phyloP scores from a whole-genome alignment of 192 early-diverging fungal species.

The Mortierella antarctica region DNA sequence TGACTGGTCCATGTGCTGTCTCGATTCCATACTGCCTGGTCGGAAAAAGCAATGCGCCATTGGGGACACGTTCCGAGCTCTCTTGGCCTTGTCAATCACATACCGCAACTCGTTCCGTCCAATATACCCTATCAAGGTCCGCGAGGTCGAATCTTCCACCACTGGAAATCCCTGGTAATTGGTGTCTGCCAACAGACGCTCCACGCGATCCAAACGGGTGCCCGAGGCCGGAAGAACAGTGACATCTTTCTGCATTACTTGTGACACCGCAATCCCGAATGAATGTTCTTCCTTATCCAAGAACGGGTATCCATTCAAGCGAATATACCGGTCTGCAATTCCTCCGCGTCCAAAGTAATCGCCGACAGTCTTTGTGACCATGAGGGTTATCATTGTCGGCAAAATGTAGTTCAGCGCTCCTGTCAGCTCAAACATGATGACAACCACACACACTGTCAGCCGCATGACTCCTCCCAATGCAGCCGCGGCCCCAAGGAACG shows the following conservation, averaged over 20 bases:
- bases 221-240: constrained; percentile 68
- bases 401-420: constrained; percentile 92
- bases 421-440: constrained; percentile 99
- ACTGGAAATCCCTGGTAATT: constrained; percentile 80
- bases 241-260: constrained; percentile 70
- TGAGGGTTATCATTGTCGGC: constrained; percentile 80
- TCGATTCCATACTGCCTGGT: constrained; percentile 41
- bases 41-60: constrained; percentile 64
- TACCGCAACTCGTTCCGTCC: constrained; percentile 69
- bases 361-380: constrained; percentile 80
- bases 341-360: constrained; percentile 81
- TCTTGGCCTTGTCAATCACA: constrained; percentile 65
- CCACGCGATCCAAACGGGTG: constrained; percentile 55
- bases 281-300: constrained; percentile 77
- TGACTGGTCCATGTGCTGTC: constrained; percentile 48
- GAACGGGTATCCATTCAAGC: constrained; percentile 82
- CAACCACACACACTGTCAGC: constrained; percentile 79
- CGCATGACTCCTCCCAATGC: constrained; percentile 69
- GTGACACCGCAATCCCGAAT: constrained; percentile 64
- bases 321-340: constrained; percentile 83
- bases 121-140: constrained; percentile 79
- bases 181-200: constrained; percentile 61
- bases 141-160: constrained; percentile 68
- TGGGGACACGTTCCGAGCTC: constrained; percentile 55
- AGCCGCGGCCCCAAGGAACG: constrained; percentile 93